Conservation (phyloP, 352 stramenopile genomes). For the Pelagophyceae sp. region DNA sequence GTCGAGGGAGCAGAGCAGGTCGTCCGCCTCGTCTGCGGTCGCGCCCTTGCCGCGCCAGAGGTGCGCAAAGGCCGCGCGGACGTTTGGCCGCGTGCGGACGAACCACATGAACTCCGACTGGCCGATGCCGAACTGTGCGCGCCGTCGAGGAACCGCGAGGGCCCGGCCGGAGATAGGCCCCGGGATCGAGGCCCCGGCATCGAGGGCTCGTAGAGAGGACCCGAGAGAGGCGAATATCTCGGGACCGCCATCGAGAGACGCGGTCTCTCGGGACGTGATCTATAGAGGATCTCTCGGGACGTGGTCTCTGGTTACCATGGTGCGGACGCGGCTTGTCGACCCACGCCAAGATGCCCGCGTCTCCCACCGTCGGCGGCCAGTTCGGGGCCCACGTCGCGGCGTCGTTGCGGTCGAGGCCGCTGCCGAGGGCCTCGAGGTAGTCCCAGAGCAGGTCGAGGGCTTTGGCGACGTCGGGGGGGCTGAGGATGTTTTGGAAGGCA, state of each 20-base stretch:
- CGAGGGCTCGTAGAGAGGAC: too few relatives aligned
- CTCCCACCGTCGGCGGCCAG: background rate
- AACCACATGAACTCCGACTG: background rate
- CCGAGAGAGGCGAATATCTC: too few relatives aligned
- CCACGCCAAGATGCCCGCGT: background rate
- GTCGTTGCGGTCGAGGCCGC: conserved; percentile 1
- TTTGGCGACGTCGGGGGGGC: background rate
- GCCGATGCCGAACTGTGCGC: too few relatives aligned
- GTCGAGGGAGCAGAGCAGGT: background rate
- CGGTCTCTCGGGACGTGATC: too few relatives aligned
- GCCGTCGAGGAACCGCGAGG: too few relatives aligned
- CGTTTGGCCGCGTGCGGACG: background rate
- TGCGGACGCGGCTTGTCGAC: too few relatives aligned
- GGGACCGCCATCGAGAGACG: too few relatives aligned
- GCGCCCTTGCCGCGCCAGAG: too few relatives aligned
- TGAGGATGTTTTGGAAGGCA: background rate
- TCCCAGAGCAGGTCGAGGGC: background rate
- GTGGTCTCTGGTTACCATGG: too few relatives aligned
- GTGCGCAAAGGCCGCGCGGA: background rate
- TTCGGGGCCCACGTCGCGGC: background rate
- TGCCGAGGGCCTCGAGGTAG: background rate
- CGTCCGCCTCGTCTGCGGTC: background rate
- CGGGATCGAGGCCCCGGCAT: too few relatives aligned
- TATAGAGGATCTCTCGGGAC: too few relatives aligned
- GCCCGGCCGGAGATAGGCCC: too few relatives aligned